Percentiles rank a stretch among this genome's conserved stretches.
phyloP scores from a whole-genome alignment of 805 yeast species.

The Wickerhamiella kurtzmanii region DNA sequence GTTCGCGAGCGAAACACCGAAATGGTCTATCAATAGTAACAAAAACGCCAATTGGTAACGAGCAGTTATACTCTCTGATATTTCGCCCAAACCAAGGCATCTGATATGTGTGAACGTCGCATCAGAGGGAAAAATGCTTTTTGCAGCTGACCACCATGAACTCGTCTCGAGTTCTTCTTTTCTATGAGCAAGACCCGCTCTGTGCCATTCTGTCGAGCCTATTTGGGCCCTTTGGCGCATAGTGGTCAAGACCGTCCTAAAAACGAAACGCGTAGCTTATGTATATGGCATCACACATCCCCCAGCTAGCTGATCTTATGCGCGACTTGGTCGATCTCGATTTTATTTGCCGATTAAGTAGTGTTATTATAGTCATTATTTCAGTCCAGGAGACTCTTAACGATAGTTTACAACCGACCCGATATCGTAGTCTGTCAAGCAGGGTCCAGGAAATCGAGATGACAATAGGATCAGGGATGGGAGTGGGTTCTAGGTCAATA shows the following conservation, averaged over 20 bases:
- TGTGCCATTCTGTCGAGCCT: background rate
- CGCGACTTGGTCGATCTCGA: too few relatives aligned
- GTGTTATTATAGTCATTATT: too few relatives aligned
- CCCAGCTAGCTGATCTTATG: too few relatives aligned
- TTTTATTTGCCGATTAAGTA: too few relatives aligned
- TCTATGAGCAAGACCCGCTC: background rate
- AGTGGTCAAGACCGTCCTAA: background rate
- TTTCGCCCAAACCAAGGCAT: conserved; percentile 63
- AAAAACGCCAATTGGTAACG: conserved; percentile 54
- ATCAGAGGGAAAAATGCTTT: background rate
- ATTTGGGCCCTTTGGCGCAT: background rate
- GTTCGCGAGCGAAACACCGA: conserved; percentile 11
- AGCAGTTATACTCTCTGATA: conserved; percentile 35
- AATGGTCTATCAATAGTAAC: conserved; percentile 27
- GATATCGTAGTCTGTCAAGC: background rate
- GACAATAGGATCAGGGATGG: background rate
- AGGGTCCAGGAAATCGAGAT: too few relatives aligned
- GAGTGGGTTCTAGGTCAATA: background rate
- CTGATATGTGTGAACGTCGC: conserved; percentile 27
- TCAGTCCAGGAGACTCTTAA: too few relatives aligned
- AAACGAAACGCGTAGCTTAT: background rate
- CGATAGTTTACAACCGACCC: too few relatives aligned
- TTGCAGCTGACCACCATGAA: background rate
- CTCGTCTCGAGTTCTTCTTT: background rate
- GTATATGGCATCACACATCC: too few relatives aligned